Base-by-base conservation (phyloP, 2,329 filamentous ascomycete species). In the Paecilomyces sp. region DNA sequence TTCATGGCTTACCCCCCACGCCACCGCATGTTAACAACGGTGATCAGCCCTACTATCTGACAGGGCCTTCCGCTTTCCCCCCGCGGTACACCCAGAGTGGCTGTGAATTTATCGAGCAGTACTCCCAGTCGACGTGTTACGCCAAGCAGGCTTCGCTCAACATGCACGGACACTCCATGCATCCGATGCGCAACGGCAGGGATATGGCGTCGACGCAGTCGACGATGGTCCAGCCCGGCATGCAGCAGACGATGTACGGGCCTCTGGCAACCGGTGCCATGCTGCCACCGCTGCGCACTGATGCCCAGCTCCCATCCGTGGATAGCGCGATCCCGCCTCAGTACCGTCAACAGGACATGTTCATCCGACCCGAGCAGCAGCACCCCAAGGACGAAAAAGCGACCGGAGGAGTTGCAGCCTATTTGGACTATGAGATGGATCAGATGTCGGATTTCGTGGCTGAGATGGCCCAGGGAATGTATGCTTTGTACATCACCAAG, bases 391-490 rank as follows among this genome's bases (percentile, higher is more conserved):
- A 87, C 67, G 85, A 87, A 66, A 87, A 87, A 73, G 78, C 84
- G n/a, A 84, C 84, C 58, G 92, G 92, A 73, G 92, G 92, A 68
- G 92, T 97, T 47, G 94, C 92, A 68, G 91, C 91, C 70, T 90
- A 95, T 78, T 85, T 97, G 77, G 92, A 96, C 81, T 97, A 97
- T 75, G 92, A 96, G 77, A 93, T 96, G 86, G 91, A 96, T 73
- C 82, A 89, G 75, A 97, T 96, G 92, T 89, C 91, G 64, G 91
- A 96, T 74, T 97, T 96, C 76, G 92, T 96, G 72, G 88, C 91
- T 63, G 90, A 96, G 73, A 95, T 93, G 86, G 87, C 92, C 62
- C 82, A 88, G 75, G 83, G 84, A 81, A 84, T 89, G 84, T 87
- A 85, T 83, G 83, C 78, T 72, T 77, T 82, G 71, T 79, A 81